These are phyloP conservation scores for Lasiosphaeria hispida DNA, from an alignment of 495 filamentous ascomycete species.

Conservation along the genomic window DNA sequence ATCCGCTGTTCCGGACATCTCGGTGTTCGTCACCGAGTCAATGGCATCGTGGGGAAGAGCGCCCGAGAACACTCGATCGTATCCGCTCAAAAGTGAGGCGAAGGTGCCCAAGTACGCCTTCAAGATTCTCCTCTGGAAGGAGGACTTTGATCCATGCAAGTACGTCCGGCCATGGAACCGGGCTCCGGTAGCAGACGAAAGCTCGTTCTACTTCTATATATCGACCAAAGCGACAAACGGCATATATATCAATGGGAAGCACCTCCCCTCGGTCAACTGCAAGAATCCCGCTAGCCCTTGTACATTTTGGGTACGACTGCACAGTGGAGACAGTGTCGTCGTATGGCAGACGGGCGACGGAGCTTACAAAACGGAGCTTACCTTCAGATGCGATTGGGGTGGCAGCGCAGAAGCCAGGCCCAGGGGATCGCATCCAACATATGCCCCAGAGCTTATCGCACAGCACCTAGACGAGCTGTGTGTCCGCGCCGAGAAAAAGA, in stretches of 20 bases:
- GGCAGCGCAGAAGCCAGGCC: conserved; percentile 36
- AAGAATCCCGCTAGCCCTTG: conserved; percentile 45
- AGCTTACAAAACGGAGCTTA: conserved; percentile 30
- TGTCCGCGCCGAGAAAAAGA: conserved; percentile 28
- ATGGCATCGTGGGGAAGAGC: conserved; percentile 75
- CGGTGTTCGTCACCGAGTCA: conserved; percentile 59
- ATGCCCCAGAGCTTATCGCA: conserved; percentile 21
- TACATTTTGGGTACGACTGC: conserved; percentile 62
- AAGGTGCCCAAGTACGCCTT: conserved; percentile 80
- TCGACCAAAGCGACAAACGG: conserved; percentile 67
- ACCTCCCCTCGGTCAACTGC: conserved; percentile 49
- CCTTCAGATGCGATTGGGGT: conserved; percentile 48
- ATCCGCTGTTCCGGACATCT: conserved; percentile 52
- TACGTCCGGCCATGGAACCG: conserved; percentile 41
- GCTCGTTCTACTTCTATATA: conserved; percentile 66
- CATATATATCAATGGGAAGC: conserved; percentile 69
- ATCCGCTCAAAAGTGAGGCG: conserved; percentile 56
- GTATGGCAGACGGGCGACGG: conserved; percentile 50
- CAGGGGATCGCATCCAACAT: conserved; percentile 11
- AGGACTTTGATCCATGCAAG: conserved; percentile 52
- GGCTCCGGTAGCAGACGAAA: conserved; percentile 38
- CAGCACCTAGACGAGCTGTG: conserved; percentile 28
- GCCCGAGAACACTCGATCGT: conserved; percentile 56
- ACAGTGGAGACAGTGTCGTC: conserved; percentile 69
- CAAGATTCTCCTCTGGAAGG: conserved; percentile 69